Evolutionary conservation across 805 yeast species (phyloP).

Genomic region (Nakazawaea ishiwadae): DNA sequence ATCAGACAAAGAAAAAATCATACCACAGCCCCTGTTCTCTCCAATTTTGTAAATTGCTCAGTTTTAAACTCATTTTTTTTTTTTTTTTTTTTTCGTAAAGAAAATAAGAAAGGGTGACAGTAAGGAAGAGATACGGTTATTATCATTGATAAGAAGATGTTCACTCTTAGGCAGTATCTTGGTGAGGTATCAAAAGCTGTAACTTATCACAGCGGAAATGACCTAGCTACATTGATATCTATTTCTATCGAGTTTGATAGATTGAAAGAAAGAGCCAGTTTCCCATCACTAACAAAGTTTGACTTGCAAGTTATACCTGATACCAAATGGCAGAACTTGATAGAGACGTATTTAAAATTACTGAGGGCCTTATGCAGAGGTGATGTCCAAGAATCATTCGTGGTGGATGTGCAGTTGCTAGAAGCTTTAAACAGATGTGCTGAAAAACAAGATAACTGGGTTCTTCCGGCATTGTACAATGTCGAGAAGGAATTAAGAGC

Average conservation of each 20-base stretch:
- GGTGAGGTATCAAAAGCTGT: constrained; percentile 5
- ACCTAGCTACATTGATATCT: constrained; percentile 7
- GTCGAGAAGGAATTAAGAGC: constrained; percentile 36
- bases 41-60: neutral
- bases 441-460: constrained; percentile 50
- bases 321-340: constrained; percentile 9
- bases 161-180: constrained; percentile 4
- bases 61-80: too few relatives aligned
- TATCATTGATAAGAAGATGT: neutral
- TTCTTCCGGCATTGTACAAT: constrained; percentile 36
- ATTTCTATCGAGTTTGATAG: constrained; percentile 3
- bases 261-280: constrained; percentile 4
- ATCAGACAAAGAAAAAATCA: neutral
- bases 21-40: neutral
- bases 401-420: constrained; percentile 32
- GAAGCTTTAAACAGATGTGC: constrained; percentile 46
- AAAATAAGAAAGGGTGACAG: neutral
- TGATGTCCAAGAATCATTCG: constrained; percentile 29
- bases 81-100: too few relatives aligned
- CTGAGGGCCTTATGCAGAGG: constrained; percentile 29
- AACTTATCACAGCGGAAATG: constrained; percentile 4
- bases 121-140: neutral
- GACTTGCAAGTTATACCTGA: constrained; percentile 6
- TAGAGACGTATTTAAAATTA: constrained; percentile 28
- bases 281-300: constrained; percentile 2